These are phyloP conservation scores for Fonsecaea monophora DNA, from an alignment of 2,329 filamentous ascomycete genomes.

Conservation along the genomic window DNA sequence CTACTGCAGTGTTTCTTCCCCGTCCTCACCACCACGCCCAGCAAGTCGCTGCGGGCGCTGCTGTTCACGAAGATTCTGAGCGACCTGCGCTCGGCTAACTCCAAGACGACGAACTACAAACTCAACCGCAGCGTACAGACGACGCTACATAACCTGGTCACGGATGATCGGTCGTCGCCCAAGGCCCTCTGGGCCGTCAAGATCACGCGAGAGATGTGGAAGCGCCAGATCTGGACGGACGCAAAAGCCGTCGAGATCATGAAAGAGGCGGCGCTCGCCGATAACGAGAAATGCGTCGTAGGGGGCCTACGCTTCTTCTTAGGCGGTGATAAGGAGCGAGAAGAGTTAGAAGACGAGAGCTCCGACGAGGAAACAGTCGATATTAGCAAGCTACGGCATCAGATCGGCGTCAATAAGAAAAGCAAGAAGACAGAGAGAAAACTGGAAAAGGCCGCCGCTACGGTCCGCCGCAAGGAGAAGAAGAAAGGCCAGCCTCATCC, in stretches of 20 bases:
- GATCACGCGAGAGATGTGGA: constrained; percentile 94
- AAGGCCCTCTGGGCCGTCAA: constrained; percentile 97
- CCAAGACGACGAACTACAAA: constrained; percentile 86
- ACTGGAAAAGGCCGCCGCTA: constrained; percentile 80
- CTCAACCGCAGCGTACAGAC: constrained; percentile 93
- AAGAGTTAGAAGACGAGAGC: constrained; percentile 88
- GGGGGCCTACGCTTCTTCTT: constrained; percentile 94
- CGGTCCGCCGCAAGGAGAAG: constrained; percentile 79
- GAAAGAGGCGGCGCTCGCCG: constrained; percentile 87
- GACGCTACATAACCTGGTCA: constrained; percentile 88
- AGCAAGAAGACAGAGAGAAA: constrained; percentile 82
- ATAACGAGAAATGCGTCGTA: constrained; percentile 90
- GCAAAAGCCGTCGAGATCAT: constrained; percentile 96
- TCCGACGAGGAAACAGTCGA: constrained; percentile 78
- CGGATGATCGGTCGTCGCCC: constrained; percentile 80
- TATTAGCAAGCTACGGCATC: constrained; percentile 80
- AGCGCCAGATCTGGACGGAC: constrained; percentile 93
- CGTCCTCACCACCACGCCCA: constrained; percentile 87
- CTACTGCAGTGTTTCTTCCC: constrained; percentile 93
- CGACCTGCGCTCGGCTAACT: constrained; percentile 86
- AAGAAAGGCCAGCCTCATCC: constrained; percentile 88
- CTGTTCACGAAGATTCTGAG: constrained; percentile 91
- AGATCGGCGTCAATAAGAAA: constrained; percentile 94
- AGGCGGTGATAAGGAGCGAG: constrained; percentile 92
- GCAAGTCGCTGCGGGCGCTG: constrained; percentile 83